phyloP scores from a whole-genome alignment of 2,329 filamentous ascomycete genomes.

The Ophiobolus disseminans region DNA sequence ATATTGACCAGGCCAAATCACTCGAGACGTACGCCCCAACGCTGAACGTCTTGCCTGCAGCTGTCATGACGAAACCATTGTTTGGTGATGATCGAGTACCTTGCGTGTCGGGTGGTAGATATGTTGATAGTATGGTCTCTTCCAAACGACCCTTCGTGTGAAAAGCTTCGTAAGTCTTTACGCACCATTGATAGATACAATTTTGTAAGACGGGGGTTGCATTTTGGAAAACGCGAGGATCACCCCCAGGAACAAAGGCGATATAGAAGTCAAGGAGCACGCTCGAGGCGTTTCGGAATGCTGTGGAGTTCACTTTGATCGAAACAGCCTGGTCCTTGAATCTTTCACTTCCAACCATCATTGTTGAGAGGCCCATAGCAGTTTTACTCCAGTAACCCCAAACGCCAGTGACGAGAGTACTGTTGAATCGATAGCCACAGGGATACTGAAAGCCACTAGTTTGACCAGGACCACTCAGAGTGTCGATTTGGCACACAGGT shows the following conservation, averaged over 20 bases:
- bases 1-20: not conserved
- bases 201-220: slow-evolving; percentile 19
- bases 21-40: slow-evolving; percentile 1
- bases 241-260: slow-evolving; percentile 17
- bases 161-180: slow-evolving; percentile 9
- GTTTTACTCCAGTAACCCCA: not conserved
- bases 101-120: slow-evolving; percentile 1
- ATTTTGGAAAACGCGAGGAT: slow-evolving; percentile 10
- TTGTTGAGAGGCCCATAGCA: slow-evolving; percentile 3
- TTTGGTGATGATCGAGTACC: too few relatives aligned
- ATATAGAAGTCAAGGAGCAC: slow-evolving; percentile 23
- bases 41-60: not conserved
- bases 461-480: not conserved
- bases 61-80: slow-evolving; percentile 1
- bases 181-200: slow-evolving; percentile 26
- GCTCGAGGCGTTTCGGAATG: slow-evolving; percentile 9
- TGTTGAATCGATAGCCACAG: slow-evolving; percentile 21
- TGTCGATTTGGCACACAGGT: slow-evolving; percentile 15
- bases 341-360: slow-evolving; percentile 1
- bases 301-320: slow-evolving; percentile 17
- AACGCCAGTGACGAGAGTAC: slow-evolving; percentile 12
- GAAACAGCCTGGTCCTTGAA: not conserved
- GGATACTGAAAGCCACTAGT: not conserved
- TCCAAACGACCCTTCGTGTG: slow-evolving; percentile 10
- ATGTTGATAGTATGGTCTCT: slow-evolving; percentile 1